Evolutionary conservation across 768 basidiomycete genomes (phyloP), one percentile per base, ranked within the genome.

Genomic region (Mycena olivaceomarginata): DNA sequence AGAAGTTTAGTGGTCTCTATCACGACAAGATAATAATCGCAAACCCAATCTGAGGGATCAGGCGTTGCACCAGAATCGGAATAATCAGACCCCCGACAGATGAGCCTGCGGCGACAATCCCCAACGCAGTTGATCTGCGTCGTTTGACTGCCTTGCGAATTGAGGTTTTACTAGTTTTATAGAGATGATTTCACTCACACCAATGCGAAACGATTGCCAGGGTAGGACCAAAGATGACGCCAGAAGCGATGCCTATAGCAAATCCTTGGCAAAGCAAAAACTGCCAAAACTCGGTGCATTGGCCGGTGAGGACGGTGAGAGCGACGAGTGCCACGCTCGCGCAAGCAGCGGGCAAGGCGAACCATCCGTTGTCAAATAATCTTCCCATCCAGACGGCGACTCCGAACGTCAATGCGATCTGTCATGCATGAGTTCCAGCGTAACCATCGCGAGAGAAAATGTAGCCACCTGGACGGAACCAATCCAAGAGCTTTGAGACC

Each of bases 261-360:
- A 96, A 79, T 0, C 95, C 95, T 82, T 96, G 95, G 75, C 91
- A 95, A 0, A 96, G 88, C 31, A 96, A 80, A 79, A 96, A 94
- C 6, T 96, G 94, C 95, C 95, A 96, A 80, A 93, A 96, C 72
- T 89, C 75, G 13, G 86, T 93, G 81, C 95, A 96, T 85, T 96
- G 87, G 0, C 94, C 94, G 8, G 90, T 86, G n/a, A 96, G 86
- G 80, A 96, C 91, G 0, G 92, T 93, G 41, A 91, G 88, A 0
- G 84, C 75, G 5, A 96, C 84, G 9, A 95, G 82, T 18, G 92
- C 62, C 18, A 84, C 85, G 69, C 92, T 92, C 0, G 90, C 89
- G 1, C 85, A 51, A 10, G 90, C 78, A 41, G 90, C 87, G 7
- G 93, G 89, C 2, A 88, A 81, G 45, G 87, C 91, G 82, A 93